Evolutionary conservation across 805 yeast species (phyloP).

Genomic region (Scheffersomyces coipomensis): DNA sequence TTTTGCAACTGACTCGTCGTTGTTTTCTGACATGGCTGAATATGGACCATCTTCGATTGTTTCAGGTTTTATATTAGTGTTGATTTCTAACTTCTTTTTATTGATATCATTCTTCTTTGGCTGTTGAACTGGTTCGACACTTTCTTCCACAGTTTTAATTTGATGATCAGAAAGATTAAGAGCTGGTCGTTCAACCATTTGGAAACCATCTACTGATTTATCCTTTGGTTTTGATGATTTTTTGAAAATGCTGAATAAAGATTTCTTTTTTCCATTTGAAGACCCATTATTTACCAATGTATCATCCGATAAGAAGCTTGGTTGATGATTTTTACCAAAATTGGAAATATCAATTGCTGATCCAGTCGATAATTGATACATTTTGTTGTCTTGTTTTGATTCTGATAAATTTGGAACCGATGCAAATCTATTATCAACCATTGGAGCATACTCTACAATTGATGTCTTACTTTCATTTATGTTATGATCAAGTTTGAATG

Average conservation of each 20-base stretch:
- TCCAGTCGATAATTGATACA: conserved; percentile 23
- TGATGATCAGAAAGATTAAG: too few relatives aligned
- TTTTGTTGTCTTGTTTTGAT: conserved; percentile 1
- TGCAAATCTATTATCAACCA: not conserved
- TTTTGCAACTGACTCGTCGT: not conserved
- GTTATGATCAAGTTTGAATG: not conserved
- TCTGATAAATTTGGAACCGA: conserved; percentile 16
- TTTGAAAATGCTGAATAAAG: conserved; percentile 35
- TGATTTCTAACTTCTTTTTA: not conserved
- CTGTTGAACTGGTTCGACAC: not conserved
- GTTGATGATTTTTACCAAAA: conserved; percentile 39
- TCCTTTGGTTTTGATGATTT: conserved; percentile 16
- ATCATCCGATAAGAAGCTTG: conserved; percentile 23
- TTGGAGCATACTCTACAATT: not conserved
- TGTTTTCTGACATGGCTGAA: not conserved
- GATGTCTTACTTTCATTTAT: conserved; percentile 3
- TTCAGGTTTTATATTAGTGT: not conserved
- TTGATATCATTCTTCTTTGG: not conserved
- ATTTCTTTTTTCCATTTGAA: conserved; percentile 20
- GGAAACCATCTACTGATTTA: not conserved
- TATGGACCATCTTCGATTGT: not conserved
- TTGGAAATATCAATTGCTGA: conserved; percentile 39
- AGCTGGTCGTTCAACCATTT: not conserved
- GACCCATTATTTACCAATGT: conserved; percentile 1
- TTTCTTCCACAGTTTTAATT: not conserved